Conservation (phyloP, 495 filamentous ascomycete genomes). For the Penicillium ochrochloron region DNA sequence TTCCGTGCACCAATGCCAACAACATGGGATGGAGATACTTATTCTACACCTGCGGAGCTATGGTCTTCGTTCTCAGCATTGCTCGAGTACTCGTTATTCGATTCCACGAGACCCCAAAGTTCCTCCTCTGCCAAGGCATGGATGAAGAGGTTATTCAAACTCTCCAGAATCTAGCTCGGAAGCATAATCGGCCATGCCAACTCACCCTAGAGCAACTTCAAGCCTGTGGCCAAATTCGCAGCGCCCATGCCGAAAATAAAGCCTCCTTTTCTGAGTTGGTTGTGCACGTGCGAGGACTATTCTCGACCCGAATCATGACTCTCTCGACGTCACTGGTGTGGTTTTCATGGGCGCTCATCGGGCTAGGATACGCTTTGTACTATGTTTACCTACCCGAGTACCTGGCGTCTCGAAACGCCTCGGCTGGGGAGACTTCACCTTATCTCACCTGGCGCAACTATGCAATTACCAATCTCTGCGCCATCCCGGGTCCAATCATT, state of each 20-base stretch:
- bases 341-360: conserved; percentile 46
- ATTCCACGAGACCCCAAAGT: conserved; percentile 28
- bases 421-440: conserved; percentile 31
- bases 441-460: conserved; percentile 49
- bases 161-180: conserved; percentile 21
- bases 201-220: conserved; percentile 26
- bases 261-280: conserved; percentile 22
- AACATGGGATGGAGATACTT: conserved; percentile 32
- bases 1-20: conserved; percentile 24
- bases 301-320: conserved; percentile 23
- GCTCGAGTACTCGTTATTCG: conserved; percentile 27
- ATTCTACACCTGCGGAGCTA: conserved; percentile 23
- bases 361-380: conserved; percentile 41
- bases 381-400: conserved; percentile 44
- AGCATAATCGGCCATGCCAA: conserved; percentile 16
- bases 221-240: conserved; percentile 20
- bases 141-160: conserved; percentile 24
- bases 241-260: conserved; percentile 14
- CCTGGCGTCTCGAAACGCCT: conserved; percentile 37
- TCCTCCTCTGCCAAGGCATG: conserved; percentile 24
- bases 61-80: conserved; percentile 25
- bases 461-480: conserved; percentile 48
- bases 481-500: conserved; percentile 44
- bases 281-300: conserved; percentile 21
- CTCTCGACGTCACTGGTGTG: conserved; percentile 39